Percentiles rank a stretch among this genome's conserved stretches.
These are phyloP conservation scores for Aspergillus pseudotamarii DNA, from an alignment of 2,329 filamentous ascomycete genomes.

Conservation along the genomic window DNA sequence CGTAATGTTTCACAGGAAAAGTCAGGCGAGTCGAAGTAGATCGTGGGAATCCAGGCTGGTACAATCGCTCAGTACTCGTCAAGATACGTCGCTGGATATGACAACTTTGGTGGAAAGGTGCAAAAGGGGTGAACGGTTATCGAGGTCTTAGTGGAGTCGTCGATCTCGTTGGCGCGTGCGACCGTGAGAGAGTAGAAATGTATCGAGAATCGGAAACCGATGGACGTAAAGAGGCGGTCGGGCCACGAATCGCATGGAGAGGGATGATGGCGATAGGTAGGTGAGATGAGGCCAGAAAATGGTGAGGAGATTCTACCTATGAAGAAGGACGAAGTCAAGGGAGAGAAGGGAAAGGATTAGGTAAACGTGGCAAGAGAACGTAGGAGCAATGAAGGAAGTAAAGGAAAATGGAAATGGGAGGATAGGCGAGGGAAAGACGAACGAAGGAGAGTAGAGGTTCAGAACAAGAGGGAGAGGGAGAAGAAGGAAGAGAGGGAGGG, in stretches of 20 bases:
- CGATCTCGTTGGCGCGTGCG: constrained; percentile 27
- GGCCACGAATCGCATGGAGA: constrained; percentile 29
- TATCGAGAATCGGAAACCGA: constrained; percentile 25
- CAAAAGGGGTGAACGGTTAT: constrained; percentile 4
- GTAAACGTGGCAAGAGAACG: constrained; percentile 8
- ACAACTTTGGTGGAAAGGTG: not conserved
- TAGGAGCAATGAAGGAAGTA: constrained; percentile 11
- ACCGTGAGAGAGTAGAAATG: constrained; percentile 25
- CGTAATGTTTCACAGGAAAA: no score
- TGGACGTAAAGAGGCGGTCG: constrained; percentile 20
- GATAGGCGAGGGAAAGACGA: constrained; percentile 15
- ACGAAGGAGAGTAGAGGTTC: constrained; percentile 14
- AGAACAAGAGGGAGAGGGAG: constrained; percentile 16
- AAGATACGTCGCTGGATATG: not conserved
- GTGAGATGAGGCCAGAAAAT: constrained; percentile 1
- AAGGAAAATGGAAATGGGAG: constrained; percentile 17
- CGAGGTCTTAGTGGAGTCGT: constrained; percentile 15
- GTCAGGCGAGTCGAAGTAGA: not conserved
- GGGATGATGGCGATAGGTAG: constrained; percentile 4
- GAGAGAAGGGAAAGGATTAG: constrained; percentile 13
- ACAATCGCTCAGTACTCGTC: not conserved
- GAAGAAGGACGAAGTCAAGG: constrained; percentile 9
- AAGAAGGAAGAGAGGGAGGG: constrained; percentile 14
- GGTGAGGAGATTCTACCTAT: constrained; percentile 7
- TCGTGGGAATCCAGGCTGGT: not conserved